Conservation (phyloP, 225 moss, liverwort and hornwort species). For the Polytrichum formosum region DNA sequence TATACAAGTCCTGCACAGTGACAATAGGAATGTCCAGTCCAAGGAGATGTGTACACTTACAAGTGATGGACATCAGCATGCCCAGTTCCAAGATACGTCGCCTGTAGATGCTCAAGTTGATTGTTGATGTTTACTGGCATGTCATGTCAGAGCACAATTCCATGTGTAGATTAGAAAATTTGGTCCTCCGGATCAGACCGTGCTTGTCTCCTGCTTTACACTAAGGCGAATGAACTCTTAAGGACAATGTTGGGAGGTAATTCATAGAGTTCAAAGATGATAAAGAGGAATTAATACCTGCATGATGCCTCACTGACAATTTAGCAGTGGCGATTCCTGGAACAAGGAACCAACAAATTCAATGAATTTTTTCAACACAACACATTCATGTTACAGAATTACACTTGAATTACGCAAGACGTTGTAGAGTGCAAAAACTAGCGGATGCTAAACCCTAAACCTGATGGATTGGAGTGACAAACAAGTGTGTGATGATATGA, state of each 20-base stretch:
- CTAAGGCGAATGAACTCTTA: neutral
- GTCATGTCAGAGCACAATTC: neutral
- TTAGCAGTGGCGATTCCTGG: neutral
- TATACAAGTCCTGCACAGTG: too few species aligned
- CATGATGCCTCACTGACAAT: neutral
- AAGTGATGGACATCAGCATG: slow-evolving; percentile 85
- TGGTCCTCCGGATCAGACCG: neutral
- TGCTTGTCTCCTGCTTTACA: neutral
- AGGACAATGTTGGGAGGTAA: too few species aligned
- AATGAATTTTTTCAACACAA: too few species aligned
- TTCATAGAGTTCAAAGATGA: neutral
- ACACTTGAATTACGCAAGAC: too few species aligned
- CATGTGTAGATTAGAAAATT: neutral
- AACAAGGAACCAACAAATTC: neutral
- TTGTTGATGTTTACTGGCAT: slow-evolving; percentile 95
- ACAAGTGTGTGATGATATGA: too few species aligned
- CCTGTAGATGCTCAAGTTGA: slow-evolving; percentile 90
- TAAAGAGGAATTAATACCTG: neutral
- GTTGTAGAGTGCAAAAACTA: too few species aligned
- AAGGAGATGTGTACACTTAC: slow-evolving; percentile 30
- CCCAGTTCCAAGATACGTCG: slow-evolving; percentile 87
- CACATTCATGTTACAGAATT: too few species aligned
- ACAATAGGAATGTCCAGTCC: too few species aligned
- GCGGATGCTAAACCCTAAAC: too few species aligned
- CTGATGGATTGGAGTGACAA: too few species aligned